phyloP scores from a whole-genome alignment of 371 early-diverging fungal genomes.

The Apophysomyces variabilis region DNA sequence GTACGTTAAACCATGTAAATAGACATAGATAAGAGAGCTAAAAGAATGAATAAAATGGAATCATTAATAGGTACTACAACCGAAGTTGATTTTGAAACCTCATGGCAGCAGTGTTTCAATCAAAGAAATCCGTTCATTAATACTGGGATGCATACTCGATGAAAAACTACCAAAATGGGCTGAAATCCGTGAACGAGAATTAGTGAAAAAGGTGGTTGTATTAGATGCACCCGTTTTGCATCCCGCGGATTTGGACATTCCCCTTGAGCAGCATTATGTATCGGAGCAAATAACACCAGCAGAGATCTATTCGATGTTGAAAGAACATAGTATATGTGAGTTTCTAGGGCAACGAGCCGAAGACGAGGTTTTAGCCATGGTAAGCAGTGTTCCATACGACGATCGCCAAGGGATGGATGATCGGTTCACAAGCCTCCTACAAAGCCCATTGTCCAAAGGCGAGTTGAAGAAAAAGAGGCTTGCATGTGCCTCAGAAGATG shows the following conservation, averaged over 20 bases:
- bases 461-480: constrained; percentile 31
- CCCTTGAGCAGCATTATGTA: constrained; percentile 20
- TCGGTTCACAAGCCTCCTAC: constrained; percentile 31
- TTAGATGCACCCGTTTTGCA: constrained; percentile 33
- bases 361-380: constrained; percentile 1
- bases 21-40: neutral
- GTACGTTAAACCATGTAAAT: neutral
- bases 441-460: constrained; percentile 32
- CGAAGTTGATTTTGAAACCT: constrained; percentile 1
- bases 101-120: neutral
- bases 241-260: constrained; percentile 25
- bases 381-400: neutral
- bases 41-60: neutral
- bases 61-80: neutral
- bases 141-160: neutral
- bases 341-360: neutral
- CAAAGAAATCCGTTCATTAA: neutral
- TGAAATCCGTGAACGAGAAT: constrained; percentile 11
- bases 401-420: constrained; percentile 20
- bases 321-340: neutral
- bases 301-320: constrained; percentile 22
- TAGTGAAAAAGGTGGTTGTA: constrained; percentile 25
- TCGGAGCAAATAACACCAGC: constrained; percentile 15
- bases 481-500: constrained; percentile 21
- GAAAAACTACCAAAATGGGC: constrained; percentile 7